These are phyloP conservation scores for Geosmithia flava DNA, from an alignment of 2,329 filamentous ascomycete genomes.

Conservation along the genomic window DNA sequence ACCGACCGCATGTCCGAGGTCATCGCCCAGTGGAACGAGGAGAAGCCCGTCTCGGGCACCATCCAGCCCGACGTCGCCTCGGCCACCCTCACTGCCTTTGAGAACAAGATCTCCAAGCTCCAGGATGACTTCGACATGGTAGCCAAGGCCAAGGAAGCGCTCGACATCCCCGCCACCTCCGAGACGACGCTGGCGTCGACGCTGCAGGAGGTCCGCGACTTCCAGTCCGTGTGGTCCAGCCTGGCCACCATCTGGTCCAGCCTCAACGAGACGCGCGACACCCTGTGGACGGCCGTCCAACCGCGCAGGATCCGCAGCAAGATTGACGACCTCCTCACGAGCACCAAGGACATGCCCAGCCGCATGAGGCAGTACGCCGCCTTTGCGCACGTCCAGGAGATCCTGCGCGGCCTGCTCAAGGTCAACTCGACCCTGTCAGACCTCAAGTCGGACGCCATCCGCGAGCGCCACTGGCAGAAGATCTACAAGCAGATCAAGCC, in stretches of 20 bases:
- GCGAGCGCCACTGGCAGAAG: constrained; percentile 93
- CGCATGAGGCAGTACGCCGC: constrained; percentile 98
- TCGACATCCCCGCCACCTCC: constrained; percentile 71
- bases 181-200: constrained; percentile 77
- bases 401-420: constrained; percentile 78
- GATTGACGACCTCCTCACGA: constrained; percentile 87
- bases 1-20: constrained; percentile 80
- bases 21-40: constrained; percentile 79
- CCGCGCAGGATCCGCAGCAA: constrained; percentile 83
- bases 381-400: constrained; percentile 96
- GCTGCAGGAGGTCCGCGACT: constrained; percentile 93
- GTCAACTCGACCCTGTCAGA: constrained; percentile 81
- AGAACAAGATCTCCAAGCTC: constrained; percentile 71
- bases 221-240: constrained; percentile 96
- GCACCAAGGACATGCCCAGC: constrained; percentile 98
- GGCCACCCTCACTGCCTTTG: constrained; percentile 68
- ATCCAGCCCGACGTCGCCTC: constrained; percentile 86
- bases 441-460: constrained; percentile 90
- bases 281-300: constrained; percentile 89
- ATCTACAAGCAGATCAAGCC: constrained; percentile 95
- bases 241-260: constrained; percentile 95
- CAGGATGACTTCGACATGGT: constrained; percentile 89
- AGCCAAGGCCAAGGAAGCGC: constrained; percentile 88
- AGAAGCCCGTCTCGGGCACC: constrained; percentile 92
- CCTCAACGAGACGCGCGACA: constrained; percentile 84